phyloP scores from a whole-genome alignment of 2,329 filamentous ascomycete species.

The Botryotinia globosa region DNA sequence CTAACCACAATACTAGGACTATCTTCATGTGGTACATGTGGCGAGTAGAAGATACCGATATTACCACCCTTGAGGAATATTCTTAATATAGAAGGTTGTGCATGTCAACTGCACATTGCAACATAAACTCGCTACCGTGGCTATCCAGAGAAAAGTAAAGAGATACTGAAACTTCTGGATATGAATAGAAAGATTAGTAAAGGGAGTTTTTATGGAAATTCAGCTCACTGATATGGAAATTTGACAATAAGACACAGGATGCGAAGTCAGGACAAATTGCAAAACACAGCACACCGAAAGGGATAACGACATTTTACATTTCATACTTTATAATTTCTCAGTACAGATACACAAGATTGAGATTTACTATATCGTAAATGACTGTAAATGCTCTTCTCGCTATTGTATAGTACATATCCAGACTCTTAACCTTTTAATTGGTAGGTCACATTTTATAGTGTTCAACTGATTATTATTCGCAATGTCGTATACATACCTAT shows the following conservation, averaged over 20 bases:
- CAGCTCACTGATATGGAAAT: not conserved
- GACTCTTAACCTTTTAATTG: too few relatives aligned
- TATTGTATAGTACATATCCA: not conserved
- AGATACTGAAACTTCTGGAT: fast-evolving
- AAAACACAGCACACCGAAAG: not conserved
- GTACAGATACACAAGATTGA: not conserved
- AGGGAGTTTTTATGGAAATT: not conserved
- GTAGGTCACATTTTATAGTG: not conserved
- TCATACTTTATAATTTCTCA: not conserved
- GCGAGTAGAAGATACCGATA: constrained; percentile 76
- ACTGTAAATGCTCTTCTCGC: fast-evolving
- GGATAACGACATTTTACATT: not conserved
- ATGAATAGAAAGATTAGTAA: not conserved
- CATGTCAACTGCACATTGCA: not conserved
- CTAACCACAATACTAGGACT: constrained; percentile 51
- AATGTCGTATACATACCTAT: too few relatives aligned
- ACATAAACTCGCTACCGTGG: too few relatives aligned
- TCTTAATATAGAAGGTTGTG: not conserved
- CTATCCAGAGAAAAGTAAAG: not conserved
- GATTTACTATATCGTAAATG: not conserved
- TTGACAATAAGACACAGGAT: not conserved
- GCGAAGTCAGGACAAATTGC: not conserved
- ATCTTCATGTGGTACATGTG: constrained; percentile 99
- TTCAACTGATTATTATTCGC: too few relatives aligned
- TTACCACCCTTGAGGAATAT: constrained; percentile 53